Conservation (phyloP, 257 asterid species). For the Salvia miltiorrhiza region DNA sequence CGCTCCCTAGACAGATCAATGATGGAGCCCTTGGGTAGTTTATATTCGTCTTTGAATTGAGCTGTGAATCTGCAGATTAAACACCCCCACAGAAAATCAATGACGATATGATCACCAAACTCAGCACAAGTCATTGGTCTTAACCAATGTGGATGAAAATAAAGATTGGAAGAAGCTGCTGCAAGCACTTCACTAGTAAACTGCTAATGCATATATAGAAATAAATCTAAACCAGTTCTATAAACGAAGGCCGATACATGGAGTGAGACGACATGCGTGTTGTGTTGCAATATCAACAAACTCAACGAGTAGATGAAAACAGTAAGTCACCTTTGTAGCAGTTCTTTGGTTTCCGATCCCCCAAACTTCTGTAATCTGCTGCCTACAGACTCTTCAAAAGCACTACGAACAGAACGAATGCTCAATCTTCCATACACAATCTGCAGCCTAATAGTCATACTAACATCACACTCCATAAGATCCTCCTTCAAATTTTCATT, state of each 20-base stretch:
- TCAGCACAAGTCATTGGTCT: background rate
- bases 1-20: conserved; percentile 65
- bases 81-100: background rate
- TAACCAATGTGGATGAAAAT: background rate
- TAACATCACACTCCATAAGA: conserved; percentile 65
- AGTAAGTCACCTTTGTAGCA: conserved; percentile 57
- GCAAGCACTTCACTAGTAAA: too few relatives aligned
- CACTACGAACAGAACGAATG: conserved; percentile 65
- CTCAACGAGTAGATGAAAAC: background rate
- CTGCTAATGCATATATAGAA: too few relatives aligned
- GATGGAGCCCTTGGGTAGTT: conserved; percentile 79
- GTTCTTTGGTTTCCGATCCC: conserved; percentile 60
- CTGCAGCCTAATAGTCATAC: conserved; percentile 82
- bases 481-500: conserved; percentile 42
- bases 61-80: conserved; percentile 64
- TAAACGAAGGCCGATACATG: too few relatives aligned
- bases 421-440: conserved; percentile 83
- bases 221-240: too few relatives aligned
- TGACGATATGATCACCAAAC: background rate
- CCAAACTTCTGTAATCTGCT: conserved; percentile 61
- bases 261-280: too few relatives aligned
- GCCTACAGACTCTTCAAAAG: conserved; percentile 85
- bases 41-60: conserved; percentile 79
- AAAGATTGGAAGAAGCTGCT: background rate
- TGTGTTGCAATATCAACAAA: background rate